phyloP scores from a whole-genome alignment of 495 filamentous ascomycete genomes.

The Xylona heveae region DNA sequence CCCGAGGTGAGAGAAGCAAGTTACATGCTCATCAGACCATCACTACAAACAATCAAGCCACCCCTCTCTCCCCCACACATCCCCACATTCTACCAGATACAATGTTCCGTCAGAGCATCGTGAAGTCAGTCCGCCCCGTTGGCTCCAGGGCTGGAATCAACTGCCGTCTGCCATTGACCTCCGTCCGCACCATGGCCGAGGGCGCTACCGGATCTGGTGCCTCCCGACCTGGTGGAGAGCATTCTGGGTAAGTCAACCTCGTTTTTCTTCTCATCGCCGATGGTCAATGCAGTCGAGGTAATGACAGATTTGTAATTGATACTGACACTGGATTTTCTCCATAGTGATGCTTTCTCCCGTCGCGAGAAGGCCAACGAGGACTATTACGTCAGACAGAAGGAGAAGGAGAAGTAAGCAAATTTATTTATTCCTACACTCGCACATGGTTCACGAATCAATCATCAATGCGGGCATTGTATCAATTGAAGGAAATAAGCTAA shows the following conservation, averaged over 20 bases:
- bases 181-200: slow-evolving; percentile 17
- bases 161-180: too few species aligned
- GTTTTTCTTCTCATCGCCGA: background rate
- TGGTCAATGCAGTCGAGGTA: background rate
- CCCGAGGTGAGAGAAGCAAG: too few species aligned
- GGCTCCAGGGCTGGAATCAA: background rate
- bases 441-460: too few species aligned
- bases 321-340: too few species aligned
- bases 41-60: too few species aligned
- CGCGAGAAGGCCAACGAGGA: slow-evolving; percentile 80
- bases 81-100: background rate
- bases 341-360: slow-evolving; percentile 71
- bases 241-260: slow-evolving; percentile 14
- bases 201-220: slow-evolving; percentile 24
- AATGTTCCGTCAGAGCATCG: slow-evolving; percentile 2
- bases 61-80: background rate
- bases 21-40: too few species aligned
- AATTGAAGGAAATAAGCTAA: too few species aligned
- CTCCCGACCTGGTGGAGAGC: slow-evolving; percentile 20
- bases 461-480: too few species aligned
- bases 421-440: background rate
- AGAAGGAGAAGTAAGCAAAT: slow-evolving; percentile 58
- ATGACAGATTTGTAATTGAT: too few species aligned
- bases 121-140: background rate
- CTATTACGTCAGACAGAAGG: slow-evolving; percentile 59